A percentile compares a stretch with the other conserved stretches of the same genome.
These are phyloP conservation scores for Rhododendron mucronatum DNA, from an alignment of 148 eudicot genomes.

Conservation along the genomic window DNA sequence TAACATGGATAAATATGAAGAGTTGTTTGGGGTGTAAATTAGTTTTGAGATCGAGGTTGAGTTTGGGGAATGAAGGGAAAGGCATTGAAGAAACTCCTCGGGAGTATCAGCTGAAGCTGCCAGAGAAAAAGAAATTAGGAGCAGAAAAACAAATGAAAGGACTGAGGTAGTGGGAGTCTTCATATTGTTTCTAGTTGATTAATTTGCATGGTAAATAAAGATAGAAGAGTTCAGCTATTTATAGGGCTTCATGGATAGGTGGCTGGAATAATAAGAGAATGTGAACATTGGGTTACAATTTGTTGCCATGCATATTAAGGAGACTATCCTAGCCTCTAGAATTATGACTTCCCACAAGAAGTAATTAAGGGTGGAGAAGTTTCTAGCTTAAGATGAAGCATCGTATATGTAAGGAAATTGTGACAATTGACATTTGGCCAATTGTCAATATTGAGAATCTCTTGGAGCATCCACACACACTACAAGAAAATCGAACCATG, in stretches of 20 bases:
- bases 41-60: constrained; percentile 4
- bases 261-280: background rate
- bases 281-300: background rate
- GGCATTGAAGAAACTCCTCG: background rate
- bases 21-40: background rate
- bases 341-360: background rate
- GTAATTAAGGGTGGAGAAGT: too few species aligned
- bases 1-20: too few species aligned
- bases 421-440: background rate
- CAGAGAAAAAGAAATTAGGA: background rate
- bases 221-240: background rate
- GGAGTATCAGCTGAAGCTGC: background rate
- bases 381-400: background rate
- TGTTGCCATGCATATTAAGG: background rate
- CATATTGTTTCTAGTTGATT: background rate
- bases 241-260: background rate
- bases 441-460: background rate
- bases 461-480: background rate
- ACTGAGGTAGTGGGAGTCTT: background rate
- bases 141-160: background rate
- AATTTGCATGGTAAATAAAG: background rate
- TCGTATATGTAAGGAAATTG: background rate
- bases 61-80: background rate
- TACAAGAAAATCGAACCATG: background rate
- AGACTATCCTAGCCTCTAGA: too few species aligned